phyloP scores from a whole-genome alignment of 2,329 filamentous ascomycete genomes.

The Diaporthe vaccinii region DNA sequence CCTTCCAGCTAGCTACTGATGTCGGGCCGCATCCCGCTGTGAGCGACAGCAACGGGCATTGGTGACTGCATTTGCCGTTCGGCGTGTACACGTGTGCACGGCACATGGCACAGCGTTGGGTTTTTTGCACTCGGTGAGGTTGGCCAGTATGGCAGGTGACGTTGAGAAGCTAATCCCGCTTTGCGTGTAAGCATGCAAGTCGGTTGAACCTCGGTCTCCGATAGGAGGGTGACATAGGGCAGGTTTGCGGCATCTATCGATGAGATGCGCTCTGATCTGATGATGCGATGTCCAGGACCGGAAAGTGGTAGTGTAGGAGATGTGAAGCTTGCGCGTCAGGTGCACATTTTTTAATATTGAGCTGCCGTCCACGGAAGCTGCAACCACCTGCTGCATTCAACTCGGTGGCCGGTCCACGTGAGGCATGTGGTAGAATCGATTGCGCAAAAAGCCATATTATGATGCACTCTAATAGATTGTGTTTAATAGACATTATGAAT shows the following conservation, averaged over 20 bases:
- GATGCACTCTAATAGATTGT: background rate
- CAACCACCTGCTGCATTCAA: background rate
- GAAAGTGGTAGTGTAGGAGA: conserved; percentile 11
- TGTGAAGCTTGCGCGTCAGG: background rate
- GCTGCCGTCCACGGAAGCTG: background rate
- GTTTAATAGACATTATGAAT: conserved; percentile 21
- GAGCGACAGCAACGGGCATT: background rate
- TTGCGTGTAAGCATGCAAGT: background rate
- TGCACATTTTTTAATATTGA: background rate
- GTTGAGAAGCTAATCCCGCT: background rate
- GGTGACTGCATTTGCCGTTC: background rate
- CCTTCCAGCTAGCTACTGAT: background rate
- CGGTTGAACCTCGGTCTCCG: conserved; percentile 3
- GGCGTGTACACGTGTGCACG: background rate
- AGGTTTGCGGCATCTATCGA: background rate
- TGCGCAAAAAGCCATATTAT: background rate
- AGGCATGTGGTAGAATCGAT: background rate
- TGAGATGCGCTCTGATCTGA: background rate
- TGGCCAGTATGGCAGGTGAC: background rate
- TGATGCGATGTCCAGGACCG: conserved; percentile 5
- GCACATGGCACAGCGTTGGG: background rate
- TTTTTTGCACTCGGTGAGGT: background rate
- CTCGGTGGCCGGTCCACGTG: background rate
- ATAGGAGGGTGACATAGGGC: background rate
- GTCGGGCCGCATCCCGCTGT: conserved; percentile 6